These are phyloP conservation scores for Paraleonurus japonicus DNA, from an alignment of 257 asterid species.

Conservation along the genomic window DNA sequence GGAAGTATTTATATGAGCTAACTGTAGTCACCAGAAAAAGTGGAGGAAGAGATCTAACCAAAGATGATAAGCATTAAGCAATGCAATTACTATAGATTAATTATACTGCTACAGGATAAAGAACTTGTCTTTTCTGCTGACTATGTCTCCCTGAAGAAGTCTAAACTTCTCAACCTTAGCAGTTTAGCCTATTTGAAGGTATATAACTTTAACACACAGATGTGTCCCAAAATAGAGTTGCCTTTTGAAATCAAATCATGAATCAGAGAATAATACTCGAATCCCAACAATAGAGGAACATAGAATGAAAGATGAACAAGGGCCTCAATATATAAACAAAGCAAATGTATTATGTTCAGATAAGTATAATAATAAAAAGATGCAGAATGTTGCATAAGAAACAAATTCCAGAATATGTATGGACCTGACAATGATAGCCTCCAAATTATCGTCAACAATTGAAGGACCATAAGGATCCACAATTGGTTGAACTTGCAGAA, in stretches of 20 bases:
- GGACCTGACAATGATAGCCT: slow-evolving; percentile 91
- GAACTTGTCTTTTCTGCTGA: too few species aligned
- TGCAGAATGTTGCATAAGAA: background rate
- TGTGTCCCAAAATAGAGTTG: background rate
- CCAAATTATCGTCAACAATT: slow-evolving; percentile 69
- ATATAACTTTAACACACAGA: background rate
- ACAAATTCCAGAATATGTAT: slow-evolving; percentile 1
- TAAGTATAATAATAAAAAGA: background rate
- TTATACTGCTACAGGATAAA: too few species aligned
- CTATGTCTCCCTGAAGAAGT: background rate
- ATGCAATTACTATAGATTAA: background rate
- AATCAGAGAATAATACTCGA: background rate
- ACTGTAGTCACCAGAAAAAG: background rate
- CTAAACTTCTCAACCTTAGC: background rate
- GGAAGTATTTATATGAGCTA: background rate
- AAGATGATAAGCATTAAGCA: background rate
- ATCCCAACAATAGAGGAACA: background rate
- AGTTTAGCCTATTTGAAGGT: background rate
- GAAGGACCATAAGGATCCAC: slow-evolving; percentile 95
- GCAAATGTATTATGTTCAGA: background rate
- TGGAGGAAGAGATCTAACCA: background rate
- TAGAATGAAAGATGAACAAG: background rate
- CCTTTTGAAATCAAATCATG: background rate
- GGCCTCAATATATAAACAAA: background rate
- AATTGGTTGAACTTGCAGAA: slow-evolving; percentile 73